Conservation (phyloP, 441 rosid species). For the Theobroma grandiflorum region DNA sequence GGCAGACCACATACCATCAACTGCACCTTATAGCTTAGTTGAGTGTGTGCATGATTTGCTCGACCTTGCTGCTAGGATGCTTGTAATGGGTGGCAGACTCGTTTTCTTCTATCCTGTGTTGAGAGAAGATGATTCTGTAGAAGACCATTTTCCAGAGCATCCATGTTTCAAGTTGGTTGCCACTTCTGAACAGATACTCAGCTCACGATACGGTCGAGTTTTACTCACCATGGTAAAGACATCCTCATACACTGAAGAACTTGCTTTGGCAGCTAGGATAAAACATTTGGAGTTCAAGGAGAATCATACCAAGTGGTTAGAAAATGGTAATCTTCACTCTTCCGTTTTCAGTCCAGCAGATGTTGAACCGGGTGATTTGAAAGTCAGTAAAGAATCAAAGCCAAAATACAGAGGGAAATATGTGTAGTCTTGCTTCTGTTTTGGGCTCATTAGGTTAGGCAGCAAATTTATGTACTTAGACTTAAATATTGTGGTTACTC, state of each 20-base stretch:
- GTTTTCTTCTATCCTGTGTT: conserved; percentile 87
- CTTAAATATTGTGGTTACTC: not conserved
- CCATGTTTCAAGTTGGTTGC: conserved; percentile 81
- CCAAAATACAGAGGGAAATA: conserved; percentile 92
- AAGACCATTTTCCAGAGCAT: conserved; percentile 71
- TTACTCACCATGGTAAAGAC: conserved; percentile 88
- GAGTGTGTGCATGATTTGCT: conserved; percentile 96
- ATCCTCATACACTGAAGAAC: conserved; percentile 60
- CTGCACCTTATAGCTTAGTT: conserved; percentile 82
- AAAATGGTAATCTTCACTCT: conserved; percentile 92
- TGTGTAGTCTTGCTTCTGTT: conserved; percentile 45
- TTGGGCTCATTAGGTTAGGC: not conserved
- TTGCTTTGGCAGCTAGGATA: conserved; percentile 69
- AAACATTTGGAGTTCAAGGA: conserved; percentile 84
- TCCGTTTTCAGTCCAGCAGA: conserved; percentile 76
- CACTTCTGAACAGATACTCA: conserved; percentile 87
- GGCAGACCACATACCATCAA: conserved; percentile 89
- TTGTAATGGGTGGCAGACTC: conserved; percentile 86
- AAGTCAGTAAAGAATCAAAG: conserved; percentile 64
- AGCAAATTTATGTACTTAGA: not conserved
- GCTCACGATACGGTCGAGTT: conserved; percentile 84
- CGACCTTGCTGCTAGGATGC: conserved; percentile 88
- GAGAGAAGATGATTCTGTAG: conserved; percentile 63
- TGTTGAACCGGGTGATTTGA: conserved; percentile 50
- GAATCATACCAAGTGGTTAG: conserved; percentile 91